Evolutionary conservation across 1,284 basidiomycete genomes (phyloP).

Genomic region (Takashimella koratensis): DNA sequence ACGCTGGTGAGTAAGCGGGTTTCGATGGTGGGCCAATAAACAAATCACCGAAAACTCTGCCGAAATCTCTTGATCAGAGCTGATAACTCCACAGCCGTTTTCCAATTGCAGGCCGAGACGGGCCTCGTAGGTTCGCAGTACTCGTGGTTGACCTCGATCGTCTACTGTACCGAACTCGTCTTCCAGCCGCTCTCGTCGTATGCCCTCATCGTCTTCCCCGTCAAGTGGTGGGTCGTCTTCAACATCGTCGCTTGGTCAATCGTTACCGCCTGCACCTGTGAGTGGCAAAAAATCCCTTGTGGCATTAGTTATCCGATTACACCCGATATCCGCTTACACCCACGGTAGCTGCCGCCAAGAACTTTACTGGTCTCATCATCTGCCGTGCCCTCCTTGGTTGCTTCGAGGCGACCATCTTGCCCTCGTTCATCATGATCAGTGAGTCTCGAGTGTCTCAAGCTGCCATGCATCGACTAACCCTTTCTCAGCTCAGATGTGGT

Average conservation of each 20-base stretch:
- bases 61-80: no score
- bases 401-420: slow-evolving; percentile 23
- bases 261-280: slow-evolving; percentile 20
- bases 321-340: no score
- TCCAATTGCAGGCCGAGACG: slow-evolving; percentile 15
- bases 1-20: no score
- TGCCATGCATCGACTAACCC: not conserved
- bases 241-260: slow-evolving; percentile 33
- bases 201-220: slow-evolving; percentile 24
- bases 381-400: slow-evolving; percentile 22
- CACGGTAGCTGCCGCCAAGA: slow-evolving; percentile 47
- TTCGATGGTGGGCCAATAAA: no score
- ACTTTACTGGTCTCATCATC: slow-evolving; percentile 48
- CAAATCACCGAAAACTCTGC: no score
- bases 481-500: slow-evolving; percentile 23
- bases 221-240: slow-evolving; percentile 37
- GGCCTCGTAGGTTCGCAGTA: slow-evolving; percentile 20
- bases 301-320: not conserved
- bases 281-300: not conserved
- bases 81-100: no score
- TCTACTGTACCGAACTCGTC: slow-evolving; percentile 24
- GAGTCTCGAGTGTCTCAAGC: not conserved
- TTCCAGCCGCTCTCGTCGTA: slow-evolving; percentile 21
- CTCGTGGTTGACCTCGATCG: slow-evolving; percentile 22
- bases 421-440: slow-evolving; percentile 18